Conservation (phyloP, 306 rosid species). For the Prunus mira region DNA sequence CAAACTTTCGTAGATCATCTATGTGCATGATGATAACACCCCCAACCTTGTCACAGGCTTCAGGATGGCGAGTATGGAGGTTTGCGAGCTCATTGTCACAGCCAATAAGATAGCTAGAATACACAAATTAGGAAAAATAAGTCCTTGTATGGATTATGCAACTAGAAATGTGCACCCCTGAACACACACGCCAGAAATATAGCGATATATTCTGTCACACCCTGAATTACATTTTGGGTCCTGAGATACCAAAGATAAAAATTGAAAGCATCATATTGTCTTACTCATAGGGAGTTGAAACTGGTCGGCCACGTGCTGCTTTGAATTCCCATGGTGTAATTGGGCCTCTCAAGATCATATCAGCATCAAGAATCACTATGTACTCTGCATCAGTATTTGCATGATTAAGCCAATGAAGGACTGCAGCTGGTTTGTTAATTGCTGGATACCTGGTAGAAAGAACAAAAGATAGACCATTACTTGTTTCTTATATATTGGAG, state of each 20-base stretch:
- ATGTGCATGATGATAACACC: slow-evolving; percentile 98
- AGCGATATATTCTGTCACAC: neutral
- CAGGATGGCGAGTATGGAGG: slow-evolving; percentile 91
- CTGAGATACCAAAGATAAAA: neutral
- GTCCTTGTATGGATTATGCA: slow-evolving; percentile 4
- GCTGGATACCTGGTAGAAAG: slow-evolving; percentile 85
- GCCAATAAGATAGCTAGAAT: slow-evolving; percentile 85
- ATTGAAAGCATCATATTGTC: slow-evolving; percentile 22
- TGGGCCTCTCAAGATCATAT: slow-evolving; percentile 95
- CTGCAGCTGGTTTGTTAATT: slow-evolving; percentile 96
- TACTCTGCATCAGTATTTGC: slow-evolving; percentile 79
- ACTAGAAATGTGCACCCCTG: neutral
- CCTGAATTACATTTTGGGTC: neutral
- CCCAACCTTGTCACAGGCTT: slow-evolving; percentile 97
- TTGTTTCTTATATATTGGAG: neutral
- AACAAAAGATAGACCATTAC: slow-evolving; percentile 3
- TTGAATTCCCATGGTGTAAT: slow-evolving; percentile 98
- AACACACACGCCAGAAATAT: neutral
- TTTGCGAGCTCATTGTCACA: slow-evolving; percentile 91
- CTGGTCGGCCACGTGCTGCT: slow-evolving; percentile 84
- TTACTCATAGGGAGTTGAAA: slow-evolving; percentile 98
- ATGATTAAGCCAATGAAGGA: slow-evolving; percentile 99
- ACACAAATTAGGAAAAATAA: slow-evolving; percentile 14
- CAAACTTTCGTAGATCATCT: slow-evolving; percentile 83
- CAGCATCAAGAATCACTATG: slow-evolving; percentile 97